These are phyloP conservation scores for Yamadazyma siamensis DNA, from an alignment of 1,139 yeast species.

Conservation along the genomic window DNA sequence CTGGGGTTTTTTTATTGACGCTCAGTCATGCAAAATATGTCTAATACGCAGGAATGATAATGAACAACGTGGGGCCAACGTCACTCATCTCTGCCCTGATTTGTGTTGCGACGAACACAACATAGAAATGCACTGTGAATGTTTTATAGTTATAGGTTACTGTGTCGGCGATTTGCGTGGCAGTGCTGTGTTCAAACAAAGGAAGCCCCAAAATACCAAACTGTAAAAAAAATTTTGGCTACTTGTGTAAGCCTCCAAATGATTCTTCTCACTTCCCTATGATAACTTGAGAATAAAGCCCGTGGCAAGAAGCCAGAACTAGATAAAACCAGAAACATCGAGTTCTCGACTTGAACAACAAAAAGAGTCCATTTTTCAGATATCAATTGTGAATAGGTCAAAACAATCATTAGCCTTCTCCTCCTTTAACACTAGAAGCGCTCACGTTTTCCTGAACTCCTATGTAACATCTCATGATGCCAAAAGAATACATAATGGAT, in stretches of 20 bases:
- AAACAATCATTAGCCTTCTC: no score
- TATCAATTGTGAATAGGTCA: no score
- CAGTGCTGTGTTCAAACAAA: conserved; percentile 59
- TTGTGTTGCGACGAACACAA: conserved; percentile 54
- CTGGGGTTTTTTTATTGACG: conserved; percentile 46
- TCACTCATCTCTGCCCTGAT: conserved; percentile 48
- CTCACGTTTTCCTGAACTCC: no score
- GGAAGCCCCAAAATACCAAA: conserved; percentile 51
- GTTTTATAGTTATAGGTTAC: conserved; percentile 60
- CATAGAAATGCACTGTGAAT: conserved; percentile 60
- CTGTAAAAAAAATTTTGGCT: conserved; percentile 43
- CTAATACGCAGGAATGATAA: conserved; percentile 41
- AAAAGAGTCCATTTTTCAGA: conserved; percentile 60
- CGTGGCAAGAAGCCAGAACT: conserved; percentile 20
- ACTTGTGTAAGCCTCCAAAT: conserved; percentile 26
- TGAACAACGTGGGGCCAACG: conserved; percentile 27
- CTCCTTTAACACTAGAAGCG: no score
- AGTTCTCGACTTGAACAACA: conserved; percentile 62
- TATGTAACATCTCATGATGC: no score
- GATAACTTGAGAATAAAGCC: conserved; percentile 23
- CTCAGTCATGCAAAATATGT: conserved; percentile 36
- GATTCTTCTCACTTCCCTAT: conserved; percentile 15
- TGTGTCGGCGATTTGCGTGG: conserved; percentile 70
- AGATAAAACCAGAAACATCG: conserved; percentile 42
- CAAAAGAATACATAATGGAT: no score